These are phyloP conservation scores for Pontederia paniculata DNA, from an alignment of 176 grass and related monocot species.

Conservation along the genomic window DNA sequence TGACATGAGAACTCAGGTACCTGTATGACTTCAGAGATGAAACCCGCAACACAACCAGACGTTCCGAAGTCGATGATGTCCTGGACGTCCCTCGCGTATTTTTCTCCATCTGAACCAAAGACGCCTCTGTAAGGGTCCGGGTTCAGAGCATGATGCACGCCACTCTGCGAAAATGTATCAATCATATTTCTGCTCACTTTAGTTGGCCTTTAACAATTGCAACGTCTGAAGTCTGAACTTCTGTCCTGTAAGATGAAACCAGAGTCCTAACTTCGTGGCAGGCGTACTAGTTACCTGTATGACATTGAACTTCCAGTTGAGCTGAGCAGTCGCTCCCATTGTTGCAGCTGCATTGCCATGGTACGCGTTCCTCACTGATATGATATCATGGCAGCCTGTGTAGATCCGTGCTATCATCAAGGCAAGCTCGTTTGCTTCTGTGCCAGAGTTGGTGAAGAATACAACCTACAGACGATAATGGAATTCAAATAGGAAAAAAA, in stretches of 20 bases:
- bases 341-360: conserved; percentile 70
- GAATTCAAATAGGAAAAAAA: too few species aligned
- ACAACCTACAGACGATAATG: conserved; percentile 27
- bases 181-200: too few species aligned
- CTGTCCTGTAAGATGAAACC: too few species aligned
- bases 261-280: too few species aligned
- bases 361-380: conserved; percentile 75
- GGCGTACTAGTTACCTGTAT: conserved; percentile 58
- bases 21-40: conserved; percentile 82
- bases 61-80: conserved; percentile 93
- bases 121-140: conserved; percentile 71
- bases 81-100: conserved; percentile 62
- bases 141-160: conserved; percentile 75
- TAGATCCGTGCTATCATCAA: conserved; percentile 76
- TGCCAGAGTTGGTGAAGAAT: conserved; percentile 93
- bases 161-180: too few species aligned
- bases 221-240: too few species aligned
- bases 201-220: too few species aligned
- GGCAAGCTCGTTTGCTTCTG: conserved; percentile 81
- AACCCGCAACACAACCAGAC: conserved; percentile 58
- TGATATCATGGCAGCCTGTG: conserved; percentile 72
- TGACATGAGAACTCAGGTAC: neutral
- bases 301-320: conserved; percentile 88
- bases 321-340: conserved; percentile 82
- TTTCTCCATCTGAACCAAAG: conserved; percentile 58